A percentile compares a stretch with the other conserved stretches of the same genome.
phyloP scores from a whole-genome alignment of 257 asterid species.

The Avicennia marina region DNA sequence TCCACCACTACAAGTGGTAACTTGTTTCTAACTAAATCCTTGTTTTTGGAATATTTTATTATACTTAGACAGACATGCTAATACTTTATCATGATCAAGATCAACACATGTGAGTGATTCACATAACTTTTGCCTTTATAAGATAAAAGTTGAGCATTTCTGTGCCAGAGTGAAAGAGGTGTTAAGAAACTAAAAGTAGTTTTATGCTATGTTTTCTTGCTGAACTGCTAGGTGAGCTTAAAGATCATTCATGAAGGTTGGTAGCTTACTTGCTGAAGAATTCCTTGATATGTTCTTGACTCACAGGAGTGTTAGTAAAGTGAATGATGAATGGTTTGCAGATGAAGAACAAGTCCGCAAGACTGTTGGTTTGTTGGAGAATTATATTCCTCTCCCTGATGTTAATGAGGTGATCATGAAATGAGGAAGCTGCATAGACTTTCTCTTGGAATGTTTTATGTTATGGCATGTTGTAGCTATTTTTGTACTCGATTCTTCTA shows the following conservation, averaged over 20 bases:
- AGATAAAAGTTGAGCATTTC: conserved; percentile 12
- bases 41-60: conserved; percentile 12
- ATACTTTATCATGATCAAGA: neutral
- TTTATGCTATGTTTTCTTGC: conserved; percentile 11
- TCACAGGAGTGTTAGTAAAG: conserved; percentile 94
- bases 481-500: conserved; percentile 5
- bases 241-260: conserved; percentile 9
- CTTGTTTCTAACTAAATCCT: conserved; percentile 16
- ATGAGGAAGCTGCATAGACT: conserved; percentile 16
- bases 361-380: conserved; percentile 81
- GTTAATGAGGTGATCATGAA: conserved; percentile 56
- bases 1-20: conserved; percentile 90
- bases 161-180: neutral
- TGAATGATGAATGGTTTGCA: conserved; percentile 95
- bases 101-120: neutral
- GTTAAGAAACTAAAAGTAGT: no score
- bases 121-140: conserved; percentile 1
- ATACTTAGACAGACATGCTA: neutral
- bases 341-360: conserved; percentile 86
- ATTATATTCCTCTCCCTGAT: conserved; percentile 48
- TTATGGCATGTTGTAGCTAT: conserved; percentile 9
- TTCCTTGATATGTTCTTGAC: conserved; percentile 29
- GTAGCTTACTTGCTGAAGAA: conserved; percentile 16
- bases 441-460: conserved; percentile 6
- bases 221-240: conserved; percentile 11